Base-by-base conservation (phyloP, 108 stramenopile species). In the Schizochytrium sp. region DNA sequence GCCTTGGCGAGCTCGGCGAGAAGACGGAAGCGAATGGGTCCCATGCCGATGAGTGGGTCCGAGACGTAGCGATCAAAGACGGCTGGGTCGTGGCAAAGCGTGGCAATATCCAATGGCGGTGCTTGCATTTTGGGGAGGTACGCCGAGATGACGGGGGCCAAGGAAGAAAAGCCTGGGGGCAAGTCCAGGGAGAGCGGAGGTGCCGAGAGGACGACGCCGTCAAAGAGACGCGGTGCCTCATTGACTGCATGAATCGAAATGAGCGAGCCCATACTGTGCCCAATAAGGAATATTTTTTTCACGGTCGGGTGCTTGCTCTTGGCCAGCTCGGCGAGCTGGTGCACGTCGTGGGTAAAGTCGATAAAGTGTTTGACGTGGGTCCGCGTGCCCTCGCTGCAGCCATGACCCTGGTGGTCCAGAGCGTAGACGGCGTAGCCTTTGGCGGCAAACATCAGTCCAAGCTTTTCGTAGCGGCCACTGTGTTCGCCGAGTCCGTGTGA, bases 401-500 rank as follows among this genome's bases (percentile, higher is more conserved):
- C 87, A 29, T 88, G 87, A 16, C 87, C 87, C 47, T 88, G 87
- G 58, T 60, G 87, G 44, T 88, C 87, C 10, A 88, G 44, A 5
- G 87, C 87, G 59, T 34, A 58, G 60, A 88, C 29, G 5, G 58
- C 87, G 44, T 60, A 88, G 3, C 87, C 87, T 59, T 58, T 59
- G 43, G 34, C 59, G 12, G 12, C 19, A 4, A 88, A 43, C 29
- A 41, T 59, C 28, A 4, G 29, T 5, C 58, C 87, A 23, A 88
- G 60, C 58, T 8, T 34, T 8, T 34, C 59, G 44, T 88, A 88
- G 43, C 87, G 87, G 41, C 23, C 29, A 16, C n/a, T 25, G 59
- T 88, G 87, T 59, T 88, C 87, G 28, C 58, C 87, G 34, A 88
- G 58, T 19, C 87, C 87, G 60, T 88, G 87, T 16, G 58, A 58